phyloP scores from a whole-genome alignment of 1,139 yeast species.

The Zygosaccharomyces pseudobailii region DNA sequence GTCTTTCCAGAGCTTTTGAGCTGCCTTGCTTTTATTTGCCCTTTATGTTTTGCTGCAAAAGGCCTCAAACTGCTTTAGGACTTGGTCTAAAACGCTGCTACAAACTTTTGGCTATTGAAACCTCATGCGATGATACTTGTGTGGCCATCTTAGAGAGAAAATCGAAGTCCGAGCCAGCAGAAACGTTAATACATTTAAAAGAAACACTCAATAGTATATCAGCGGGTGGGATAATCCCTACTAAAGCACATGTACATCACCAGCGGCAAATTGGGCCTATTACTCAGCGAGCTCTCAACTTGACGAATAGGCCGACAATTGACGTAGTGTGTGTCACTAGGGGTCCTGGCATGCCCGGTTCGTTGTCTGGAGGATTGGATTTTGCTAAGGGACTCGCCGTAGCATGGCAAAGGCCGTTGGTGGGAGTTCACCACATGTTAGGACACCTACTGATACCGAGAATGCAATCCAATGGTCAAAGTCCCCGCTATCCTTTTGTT shows the following conservation, averaged over 20 bases:
- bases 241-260: slow-evolving; percentile 79
- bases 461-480: slow-evolving; percentile 40
- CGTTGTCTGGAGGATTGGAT: slow-evolving; percentile 75
- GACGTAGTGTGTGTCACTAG: slow-evolving; percentile 85
- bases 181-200: slow-evolving; percentile 56
- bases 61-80: neutral
- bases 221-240: slow-evolving; percentile 86
- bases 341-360: slow-evolving; percentile 97
- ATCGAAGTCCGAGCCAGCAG: slow-evolving; percentile 39
- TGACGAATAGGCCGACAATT: slow-evolving; percentile 42
- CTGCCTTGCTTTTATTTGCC: too few species aligned
- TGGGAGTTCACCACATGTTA: slow-evolving; percentile 96
- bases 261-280: slow-evolving; percentile 49
- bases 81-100: slow-evolving; percentile 35
- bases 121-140: slow-evolving; percentile 95
- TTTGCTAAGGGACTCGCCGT: slow-evolving; percentile 79
- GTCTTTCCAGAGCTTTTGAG: neutral
- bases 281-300: slow-evolving; percentile 38
- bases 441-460: slow-evolving; percentile 82
- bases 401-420: slow-evolving; percentile 70
- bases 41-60: neutral
- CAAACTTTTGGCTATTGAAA: slow-evolving; percentile 77
- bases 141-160: slow-evolving; percentile 65
- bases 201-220: slow-evolving; percentile 60
- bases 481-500: slow-evolving; percentile 60